These are phyloP conservation scores for Fallopia convolvulus DNA, from an alignment of 148 eudicot species.

Conservation along the genomic window DNA sequence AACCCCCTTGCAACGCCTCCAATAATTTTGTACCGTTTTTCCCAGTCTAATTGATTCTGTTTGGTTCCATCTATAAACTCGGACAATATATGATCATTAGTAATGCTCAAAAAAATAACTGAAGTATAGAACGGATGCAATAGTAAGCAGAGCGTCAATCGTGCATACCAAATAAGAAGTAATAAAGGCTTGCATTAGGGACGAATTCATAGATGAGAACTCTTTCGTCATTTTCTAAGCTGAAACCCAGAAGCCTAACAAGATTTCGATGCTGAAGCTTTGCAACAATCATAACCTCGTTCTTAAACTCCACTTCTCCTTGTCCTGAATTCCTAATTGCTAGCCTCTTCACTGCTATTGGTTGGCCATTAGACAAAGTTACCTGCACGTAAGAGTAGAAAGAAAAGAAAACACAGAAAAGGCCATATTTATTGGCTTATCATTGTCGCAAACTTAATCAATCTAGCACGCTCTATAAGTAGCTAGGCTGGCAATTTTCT, in stretches of 20 bases:
- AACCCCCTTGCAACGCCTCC: constrained; percentile 23
- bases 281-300: constrained; percentile 31
- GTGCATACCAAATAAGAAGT: constrained; percentile 21
- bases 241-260: constrained; percentile 35
- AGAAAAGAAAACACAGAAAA: too few relatives aligned
- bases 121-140: too few relatives aligned
- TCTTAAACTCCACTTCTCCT: constrained; percentile 35
- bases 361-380: constrained; percentile 21
- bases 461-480: too few relatives aligned
- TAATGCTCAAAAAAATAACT: too few relatives aligned
- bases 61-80: neutral
- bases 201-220: constrained; percentile 37
- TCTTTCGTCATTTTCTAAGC: constrained; percentile 30
- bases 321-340: constrained; percentile 23
- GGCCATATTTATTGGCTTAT: too few relatives aligned
- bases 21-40: constrained; percentile 19
- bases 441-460: too few relatives aligned
- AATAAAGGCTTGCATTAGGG: constrained; percentile 30
- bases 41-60: constrained; percentile 15
- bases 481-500: too few relatives aligned
- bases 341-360: constrained; percentile 41
- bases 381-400: constrained; percentile 21
- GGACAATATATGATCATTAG: too few relatives aligned
- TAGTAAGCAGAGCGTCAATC: too few relatives aligned
- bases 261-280: constrained; percentile 41